A percentile compares a stretch with the other conserved stretches of the same genome.
phyloP scores from a whole-genome alignment of 345 rosid species.

The Nasturtium officinale region DNA sequence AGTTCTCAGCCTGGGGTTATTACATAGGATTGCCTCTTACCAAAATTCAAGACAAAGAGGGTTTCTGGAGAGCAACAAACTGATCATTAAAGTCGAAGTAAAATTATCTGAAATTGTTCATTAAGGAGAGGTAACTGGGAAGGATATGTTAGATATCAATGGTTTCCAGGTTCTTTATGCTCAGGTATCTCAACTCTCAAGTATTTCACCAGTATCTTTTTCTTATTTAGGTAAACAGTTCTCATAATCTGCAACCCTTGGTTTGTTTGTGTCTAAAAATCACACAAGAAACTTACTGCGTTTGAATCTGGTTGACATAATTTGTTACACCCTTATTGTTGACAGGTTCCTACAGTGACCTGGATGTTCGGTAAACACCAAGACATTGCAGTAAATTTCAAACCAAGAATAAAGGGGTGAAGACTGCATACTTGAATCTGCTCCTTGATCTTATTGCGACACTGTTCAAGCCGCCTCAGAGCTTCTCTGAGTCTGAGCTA shows the following conservation, averaged over 20 bases:
- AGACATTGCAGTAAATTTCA: not conserved
- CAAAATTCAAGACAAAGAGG: constrained; percentile 8
- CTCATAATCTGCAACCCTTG: not conserved
- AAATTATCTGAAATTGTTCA: constrained; percentile 22
- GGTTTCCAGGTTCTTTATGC: not conserved
- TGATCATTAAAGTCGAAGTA: not conserved
- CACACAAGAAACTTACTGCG: not conserved
- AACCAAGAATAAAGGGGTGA: not conserved
- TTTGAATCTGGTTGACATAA: not conserved
- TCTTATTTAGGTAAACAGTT: not conserved
- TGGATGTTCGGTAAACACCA: not conserved
- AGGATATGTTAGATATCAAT: not conserved
- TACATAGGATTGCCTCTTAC: not conserved
- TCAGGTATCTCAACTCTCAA: not conserved
- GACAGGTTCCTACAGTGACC: not conserved
- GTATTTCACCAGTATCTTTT: not conserved
- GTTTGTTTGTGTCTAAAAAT: not conserved
- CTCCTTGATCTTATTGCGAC: not conserved
- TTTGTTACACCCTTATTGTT: not conserved
- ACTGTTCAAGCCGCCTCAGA: not conserved
- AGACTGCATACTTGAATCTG: not conserved
- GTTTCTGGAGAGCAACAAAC: not conserved
- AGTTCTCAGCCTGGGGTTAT: not conserved
- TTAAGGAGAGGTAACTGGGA: constrained; percentile 1
- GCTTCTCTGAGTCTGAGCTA: not conserved